These are phyloP conservation scores for Waltergamsia citrina DNA, from an alignment of 2,329 filamentous ascomycete species.

Conservation along the genomic window DNA sequence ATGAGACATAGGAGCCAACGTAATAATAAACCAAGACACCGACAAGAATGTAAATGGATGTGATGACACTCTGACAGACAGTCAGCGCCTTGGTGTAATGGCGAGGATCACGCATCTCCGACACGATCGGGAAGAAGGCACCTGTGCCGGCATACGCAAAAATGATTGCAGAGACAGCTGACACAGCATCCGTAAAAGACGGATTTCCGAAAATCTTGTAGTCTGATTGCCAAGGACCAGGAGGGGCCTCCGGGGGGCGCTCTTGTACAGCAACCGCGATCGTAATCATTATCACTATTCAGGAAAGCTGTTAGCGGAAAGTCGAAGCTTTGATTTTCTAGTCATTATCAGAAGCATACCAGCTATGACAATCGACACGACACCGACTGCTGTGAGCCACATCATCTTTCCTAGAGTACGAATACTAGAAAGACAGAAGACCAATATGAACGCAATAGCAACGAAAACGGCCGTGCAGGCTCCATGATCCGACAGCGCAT, in stretches of 20 bases:
- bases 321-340: too few relatives aligned
- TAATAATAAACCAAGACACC: slow-evolving; percentile 32
- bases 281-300: slow-evolving; percentile 13
- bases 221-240: slow-evolving; percentile 17
- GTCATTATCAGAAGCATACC: too few relatives aligned
- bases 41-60: slow-evolving; percentile 20
- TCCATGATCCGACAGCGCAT: slow-evolving; percentile 27
- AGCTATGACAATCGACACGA: slow-evolving; percentile 15
- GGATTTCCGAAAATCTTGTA: slow-evolving; percentile 16
- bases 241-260: slow-evolving; percentile 13
- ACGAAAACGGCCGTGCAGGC: slow-evolving; percentile 30
- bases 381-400: slow-evolving; percentile 21
- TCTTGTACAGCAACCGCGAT: slow-evolving; percentile 18
- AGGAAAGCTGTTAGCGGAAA: too few relatives aligned
- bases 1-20: slow-evolving; percentile 34
- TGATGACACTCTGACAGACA: slow-evolving; percentile 14
- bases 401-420: slow-evolving; percentile 19
- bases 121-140: slow-evolving; percentile 19
- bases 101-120: slow-evolving; percentile 21
- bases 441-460: slow-evolving; percentile 18
- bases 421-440: slow-evolving; percentile 20
- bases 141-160: slow-evolving; percentile 27
- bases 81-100: slow-evolving; percentile 16
- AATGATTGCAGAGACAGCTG: slow-evolving; percentile 19
- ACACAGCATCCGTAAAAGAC: slow-evolving; percentile 16